These are phyloP conservation scores for Onygenales sp. DNA, from an alignment of 2,329 filamentous ascomycete genomes.

Conservation along the genomic window DNA sequence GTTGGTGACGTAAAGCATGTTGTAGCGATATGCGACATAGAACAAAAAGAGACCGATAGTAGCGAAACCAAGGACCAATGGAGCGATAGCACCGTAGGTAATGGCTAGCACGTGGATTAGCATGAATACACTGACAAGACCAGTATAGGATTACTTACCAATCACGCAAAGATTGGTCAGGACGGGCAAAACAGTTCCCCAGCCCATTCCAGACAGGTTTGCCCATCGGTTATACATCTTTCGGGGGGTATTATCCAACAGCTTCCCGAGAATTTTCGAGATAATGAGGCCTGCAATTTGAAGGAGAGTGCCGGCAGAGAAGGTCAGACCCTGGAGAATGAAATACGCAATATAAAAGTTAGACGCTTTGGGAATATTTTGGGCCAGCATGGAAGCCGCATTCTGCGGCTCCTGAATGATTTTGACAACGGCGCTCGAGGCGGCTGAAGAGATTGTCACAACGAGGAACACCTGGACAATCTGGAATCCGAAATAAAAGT, in stretches of 20 bases:
- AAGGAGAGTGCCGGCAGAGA: slow-evolving; percentile 64
- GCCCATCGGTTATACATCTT: slow-evolving; percentile 73
- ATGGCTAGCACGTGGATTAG: slow-evolving; percentile 48
- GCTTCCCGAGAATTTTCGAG: slow-evolving; percentile 62
- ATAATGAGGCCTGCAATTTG: slow-evolving; percentile 66
- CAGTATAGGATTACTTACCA: slow-evolving; percentile 41
- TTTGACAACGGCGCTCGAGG: slow-evolving; percentile 56
- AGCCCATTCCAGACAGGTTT: slow-evolving; percentile 61
- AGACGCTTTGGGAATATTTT: slow-evolving; percentile 69
- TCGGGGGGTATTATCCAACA: slow-evolving; percentile 68
- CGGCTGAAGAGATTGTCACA: slow-evolving; percentile 71
- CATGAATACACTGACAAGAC: background rate
- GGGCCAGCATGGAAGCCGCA: slow-evolving; percentile 57
- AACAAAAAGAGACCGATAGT: slow-evolving; percentile 69
- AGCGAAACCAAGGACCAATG: slow-evolving; percentile 73
- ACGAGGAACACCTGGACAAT: slow-evolving; percentile 88
- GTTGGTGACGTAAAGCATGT: slow-evolving; percentile 78
- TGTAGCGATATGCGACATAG: slow-evolving; percentile 84
- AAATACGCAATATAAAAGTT: slow-evolving; percentile 98
- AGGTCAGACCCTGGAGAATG: slow-evolving; percentile 76
- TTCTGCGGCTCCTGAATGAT: slow-evolving; percentile 55
- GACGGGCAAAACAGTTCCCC: slow-evolving; percentile 74
- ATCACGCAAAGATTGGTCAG: slow-evolving; percentile 76
- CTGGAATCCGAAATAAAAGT: slow-evolving; percentile 64
- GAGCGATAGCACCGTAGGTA: slow-evolving; percentile 78